Evolutionary conservation across 169 alveolate species (phyloP).

Genomic region (Eimeria zaria): DNA sequence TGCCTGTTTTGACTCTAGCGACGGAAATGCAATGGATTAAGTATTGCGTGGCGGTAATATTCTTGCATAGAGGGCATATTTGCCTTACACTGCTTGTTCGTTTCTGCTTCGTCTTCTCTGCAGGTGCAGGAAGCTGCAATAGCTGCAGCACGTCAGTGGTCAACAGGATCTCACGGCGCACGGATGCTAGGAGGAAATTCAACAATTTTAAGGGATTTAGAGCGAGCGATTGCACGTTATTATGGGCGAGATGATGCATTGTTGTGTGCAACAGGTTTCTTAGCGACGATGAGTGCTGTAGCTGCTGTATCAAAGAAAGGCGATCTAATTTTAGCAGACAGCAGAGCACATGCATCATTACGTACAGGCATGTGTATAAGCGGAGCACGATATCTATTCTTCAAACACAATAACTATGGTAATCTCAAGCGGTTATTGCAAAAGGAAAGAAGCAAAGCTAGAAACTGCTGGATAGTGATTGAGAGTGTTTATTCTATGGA

Average conservation of each 20-base stretch:
- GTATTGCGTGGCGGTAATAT: too few relatives aligned
- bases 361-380: conserved; percentile 88
- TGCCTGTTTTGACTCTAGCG: too few relatives aligned
- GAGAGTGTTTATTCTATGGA: conserved; percentile 96
- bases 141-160: conserved; percentile 88
- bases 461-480: conserved; percentile 90
- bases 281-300: conserved; percentile 90
- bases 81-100: too few relatives aligned
- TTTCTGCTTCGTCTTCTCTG: background rate
- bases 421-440: conserved; percentile 86
- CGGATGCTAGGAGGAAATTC: conserved; percentile 91
- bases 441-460: conserved; percentile 85
- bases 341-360: conserved; percentile 89
- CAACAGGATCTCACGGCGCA: conserved; percentile 92
- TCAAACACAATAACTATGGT: conserved; percentile 90
- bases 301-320: conserved; percentile 88
- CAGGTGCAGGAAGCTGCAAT: conserved; percentile 91
- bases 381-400: conserved; percentile 89
- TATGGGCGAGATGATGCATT: conserved; percentile 90
- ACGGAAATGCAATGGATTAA: too few relatives aligned
- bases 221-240: conserved; percentile 86
- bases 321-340: conserved; percentile 87
- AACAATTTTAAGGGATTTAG: conserved; percentile 88
- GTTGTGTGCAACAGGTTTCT: conserved; percentile 88
- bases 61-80: too few relatives aligned